Base-by-base conservation (phyloP, 192 early-diverging fungal species). In the Ambispora gerdemannii region DNA sequence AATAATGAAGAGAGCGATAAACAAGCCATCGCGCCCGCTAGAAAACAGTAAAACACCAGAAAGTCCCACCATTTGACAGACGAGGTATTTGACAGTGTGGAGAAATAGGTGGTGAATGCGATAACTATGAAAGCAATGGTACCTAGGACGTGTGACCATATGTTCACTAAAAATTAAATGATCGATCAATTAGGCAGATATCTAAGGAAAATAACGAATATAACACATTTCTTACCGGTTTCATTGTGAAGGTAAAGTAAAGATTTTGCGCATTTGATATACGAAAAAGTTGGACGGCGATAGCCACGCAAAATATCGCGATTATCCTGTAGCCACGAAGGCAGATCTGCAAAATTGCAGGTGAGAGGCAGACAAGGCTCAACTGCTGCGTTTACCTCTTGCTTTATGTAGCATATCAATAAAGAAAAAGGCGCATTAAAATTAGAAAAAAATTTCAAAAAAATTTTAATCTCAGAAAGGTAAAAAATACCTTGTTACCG, bases 91-190 rank as follows among this genome's bases (percentile, higher is more conserved):
- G 73, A 65, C 10, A 81, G 50, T 11, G 77, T 60, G 65, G 76
- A 70, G 75, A 80, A 78, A 63, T 86, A 78, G 35, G 77, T 74
- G 25, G 72, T 35, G 3, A 86, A 73, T 47, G 81, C 81, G 49
- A 88, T 73, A 10, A 73, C 61, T 49, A 83, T 67, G 71, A 95
- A 88, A 0, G 64, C 70, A 32, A 89, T 34, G 0, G 88, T 82
- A 25, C 93, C 96, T 10, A 90, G n/a, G 1, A 92, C 70, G 70
- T 98, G 96, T 17, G 91, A 84, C 82, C 90, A 91, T 61, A 98
- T 91, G 76, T 98, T 97, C 50, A 87, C 84, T 87, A 53, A 0
- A 31, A 30, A 56, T 49, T 47, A 10, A 61, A 50, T 32, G 31
- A 20, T 8, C 10, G 34, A 20, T n/a, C 43, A 49, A 3, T 30